A percentile compares a stretch with the other conserved stretches of the same genome.
phyloP scores from a whole-genome alignment of 805 yeast genomes.

The Saccharomycopsis microspora region DNA sequence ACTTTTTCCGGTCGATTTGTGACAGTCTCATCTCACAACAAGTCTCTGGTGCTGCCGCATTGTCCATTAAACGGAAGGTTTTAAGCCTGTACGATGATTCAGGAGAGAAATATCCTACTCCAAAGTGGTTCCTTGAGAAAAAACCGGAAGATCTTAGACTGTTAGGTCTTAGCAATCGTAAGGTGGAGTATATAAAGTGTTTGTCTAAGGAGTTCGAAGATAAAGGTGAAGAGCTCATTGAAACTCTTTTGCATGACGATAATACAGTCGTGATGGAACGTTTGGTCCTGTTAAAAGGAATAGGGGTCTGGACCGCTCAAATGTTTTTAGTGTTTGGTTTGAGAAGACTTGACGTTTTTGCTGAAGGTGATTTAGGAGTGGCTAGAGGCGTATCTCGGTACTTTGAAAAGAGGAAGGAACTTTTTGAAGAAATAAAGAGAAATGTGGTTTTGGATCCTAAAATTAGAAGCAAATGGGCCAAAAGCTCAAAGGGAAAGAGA shows the following conservation, averaged over 20 bases:
- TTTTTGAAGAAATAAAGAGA: slow-evolving; percentile 33
- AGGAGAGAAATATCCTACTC: slow-evolving; percentile 34
- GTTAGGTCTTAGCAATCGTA: slow-evolving; percentile 61
- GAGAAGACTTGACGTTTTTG: slow-evolving; percentile 56
- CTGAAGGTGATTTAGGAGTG: slow-evolving; percentile 73
- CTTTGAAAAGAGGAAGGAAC: slow-evolving; percentile 39
- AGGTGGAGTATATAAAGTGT: slow-evolving; percentile 49
- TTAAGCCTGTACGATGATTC: slow-evolving; percentile 23
- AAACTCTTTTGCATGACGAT: slow-evolving; percentile 27
- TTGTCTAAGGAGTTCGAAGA: slow-evolving; percentile 42
- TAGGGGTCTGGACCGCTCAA: slow-evolving; percentile 81
- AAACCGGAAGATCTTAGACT: slow-evolving; percentile 38
- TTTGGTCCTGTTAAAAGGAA: slow-evolving; percentile 49
- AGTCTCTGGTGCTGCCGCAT: slow-evolving; percentile 73
- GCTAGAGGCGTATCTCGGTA: slow-evolving; percentile 71
- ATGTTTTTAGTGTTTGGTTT: slow-evolving; percentile 76
- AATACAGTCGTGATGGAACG: slow-evolving; percentile 38
- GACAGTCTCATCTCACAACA: slow-evolving; percentile 58
- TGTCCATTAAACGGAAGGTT: slow-evolving; percentile 44
- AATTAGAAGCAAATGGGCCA: slow-evolving; percentile 26
- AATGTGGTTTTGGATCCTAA: slow-evolving; percentile 25
- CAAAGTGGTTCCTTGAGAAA: slow-evolving; percentile 32
- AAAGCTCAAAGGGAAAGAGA: slow-evolving; percentile 29
- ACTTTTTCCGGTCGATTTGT: slow-evolving; percentile 31
- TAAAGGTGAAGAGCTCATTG: slow-evolving; percentile 20